Base-by-base conservation (phyloP, 2,329 filamentous ascomycete genomes). In the Emmonsia crescens region DNA sequence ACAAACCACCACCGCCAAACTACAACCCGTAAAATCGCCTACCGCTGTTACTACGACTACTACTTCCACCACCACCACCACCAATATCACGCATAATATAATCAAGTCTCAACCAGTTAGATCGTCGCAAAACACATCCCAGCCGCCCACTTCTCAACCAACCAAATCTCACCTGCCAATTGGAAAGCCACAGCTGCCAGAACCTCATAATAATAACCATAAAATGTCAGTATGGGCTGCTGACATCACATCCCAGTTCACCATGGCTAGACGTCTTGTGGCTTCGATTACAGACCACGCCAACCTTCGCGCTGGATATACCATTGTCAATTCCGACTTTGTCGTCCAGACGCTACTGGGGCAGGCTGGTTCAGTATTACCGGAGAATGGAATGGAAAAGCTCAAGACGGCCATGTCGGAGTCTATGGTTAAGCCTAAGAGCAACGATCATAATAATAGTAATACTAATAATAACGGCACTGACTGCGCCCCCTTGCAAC, bases 261-360 rank as follows among this genome's bases (percentile, higher is more conserved):
- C 46, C 14, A 64, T 64, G 62, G 73, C 75, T 65, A 75, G 75
- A 31, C 74, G 74, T 31, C 73, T 75, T 42, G 66, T 77, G 64
- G 73, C 71, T 55, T 75, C 77, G 63, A 77, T 77, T 62, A 76
- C 74, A 67, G 75, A 77, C 63, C 75, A 77, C 71, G 74, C 75
- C 68, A 77, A 77, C 69, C 70, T 75, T 31, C 75, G 75, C 61
- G 75, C 75, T 61, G 75, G 75, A 52, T 77, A 77, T 63, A 75
- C 68, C 54, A 77, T 77, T 64, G 75, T 76, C 62, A 71, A 74
- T 63, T 73, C 75, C 57, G 74, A 77, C 66, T 68, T 77, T 70
- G 75, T 76, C 59, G 74, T 76, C 55, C 74, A 77, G 62, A 74
- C 74, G 36, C 69, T 77, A 54, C 64, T 77, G 65, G 75, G 75